Evolutionary conservation across 352 stramenopile species (phyloP).

Genomic region (Globisporangium barbulae): DNA sequence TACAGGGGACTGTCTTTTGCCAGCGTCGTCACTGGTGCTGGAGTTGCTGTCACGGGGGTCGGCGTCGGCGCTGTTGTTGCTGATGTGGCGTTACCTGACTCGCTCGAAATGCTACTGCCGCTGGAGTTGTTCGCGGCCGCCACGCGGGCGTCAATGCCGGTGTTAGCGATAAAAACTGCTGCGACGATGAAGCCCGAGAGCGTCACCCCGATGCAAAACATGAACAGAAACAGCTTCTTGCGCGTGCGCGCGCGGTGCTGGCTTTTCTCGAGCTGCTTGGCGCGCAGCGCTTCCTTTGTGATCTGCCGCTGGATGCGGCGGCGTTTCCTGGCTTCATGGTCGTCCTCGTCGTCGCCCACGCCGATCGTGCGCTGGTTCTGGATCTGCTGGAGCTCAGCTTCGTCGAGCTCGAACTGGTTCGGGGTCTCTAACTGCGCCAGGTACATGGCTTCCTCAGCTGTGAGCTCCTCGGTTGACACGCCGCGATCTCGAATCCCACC

Average conservation of each 20-base stretch:
- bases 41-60: slow-evolving; percentile 6
- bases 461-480: slow-evolving; percentile 8
- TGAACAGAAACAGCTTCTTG: slow-evolving; percentile 58
- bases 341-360: slow-evolving; percentile 20
- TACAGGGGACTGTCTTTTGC: slow-evolving; percentile 16
- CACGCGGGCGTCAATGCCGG: slow-evolving; percentile 30
- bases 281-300: slow-evolving; percentile 54
- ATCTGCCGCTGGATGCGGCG: slow-evolving; percentile 46
- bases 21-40: slow-evolving; percentile 13
- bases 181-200: slow-evolving; percentile 59
- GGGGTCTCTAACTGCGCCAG: slow-evolving; percentile 24
- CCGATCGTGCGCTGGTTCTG: slow-evolving; percentile 17
- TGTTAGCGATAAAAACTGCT: slow-evolving; percentile 52
- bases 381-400: slow-evolving; percentile 7
- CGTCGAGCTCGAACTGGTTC: slow-evolving; percentile 8
- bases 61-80: slow-evolving; percentile 5
- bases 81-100: not conserved
- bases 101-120: slow-evolving; percentile 6
- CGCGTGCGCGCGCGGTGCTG: slow-evolving; percentile 49
- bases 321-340: slow-evolving; percentile 43
- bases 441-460: slow-evolving; percentile 19
- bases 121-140: slow-evolving; percentile 16
- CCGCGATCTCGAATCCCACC: slow-evolving; percentile 7
- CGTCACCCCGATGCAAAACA: slow-evolving; percentile 51
- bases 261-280: slow-evolving; percentile 52